Evolutionary conservation across 306 rosid genomes (phyloP).

Genomic region (Dryas drummondii): DNA sequence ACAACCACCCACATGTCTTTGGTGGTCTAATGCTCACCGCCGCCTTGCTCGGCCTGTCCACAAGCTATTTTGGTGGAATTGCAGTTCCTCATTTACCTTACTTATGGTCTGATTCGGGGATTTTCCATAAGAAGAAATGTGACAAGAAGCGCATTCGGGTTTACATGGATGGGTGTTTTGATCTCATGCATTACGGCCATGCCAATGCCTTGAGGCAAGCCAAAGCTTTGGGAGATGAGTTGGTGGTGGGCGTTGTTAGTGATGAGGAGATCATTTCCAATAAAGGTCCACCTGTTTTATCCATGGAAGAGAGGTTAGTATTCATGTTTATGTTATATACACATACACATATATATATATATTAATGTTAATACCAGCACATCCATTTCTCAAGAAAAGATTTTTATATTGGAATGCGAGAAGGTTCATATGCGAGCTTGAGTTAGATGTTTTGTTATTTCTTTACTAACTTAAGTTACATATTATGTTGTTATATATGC

Average conservation of each 20-base stretch:
- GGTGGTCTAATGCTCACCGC: slow-evolving; percentile 98
- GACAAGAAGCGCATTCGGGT: slow-evolving; percentile 82
- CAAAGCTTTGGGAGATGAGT: slow-evolving; percentile 91
- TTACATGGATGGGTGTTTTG: slow-evolving; percentile 99
- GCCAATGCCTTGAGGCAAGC: slow-evolving; percentile 99
- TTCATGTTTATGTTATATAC: background rate
- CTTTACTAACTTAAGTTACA: background rate
- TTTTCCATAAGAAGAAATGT: slow-evolving; percentile 64
- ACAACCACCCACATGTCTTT: slow-evolving; percentile 71
- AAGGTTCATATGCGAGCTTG: background rate
- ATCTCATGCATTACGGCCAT: slow-evolving; percentile 99
- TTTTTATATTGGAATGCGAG: background rate
- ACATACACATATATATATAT: background rate
- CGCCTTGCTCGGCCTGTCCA: slow-evolving; percentile 87
- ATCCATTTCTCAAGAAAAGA: background rate
- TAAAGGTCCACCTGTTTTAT: slow-evolving; percentile 95
- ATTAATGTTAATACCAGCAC: background rate
- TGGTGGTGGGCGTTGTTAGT: slow-evolving; percentile 86
- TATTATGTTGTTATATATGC: background rate
- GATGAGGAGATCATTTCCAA: slow-evolving; percentile 88
- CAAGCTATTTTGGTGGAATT: slow-evolving; percentile 79
- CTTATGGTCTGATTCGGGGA: slow-evolving; percentile 66
- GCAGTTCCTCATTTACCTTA: slow-evolving; percentile 66
- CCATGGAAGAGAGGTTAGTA: slow-evolving; percentile 83
- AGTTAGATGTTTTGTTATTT: background rate